Base-by-base conservation (phyloP, 495 filamentous ascomycete species). In the Penicillium bovifimosum region DNA sequence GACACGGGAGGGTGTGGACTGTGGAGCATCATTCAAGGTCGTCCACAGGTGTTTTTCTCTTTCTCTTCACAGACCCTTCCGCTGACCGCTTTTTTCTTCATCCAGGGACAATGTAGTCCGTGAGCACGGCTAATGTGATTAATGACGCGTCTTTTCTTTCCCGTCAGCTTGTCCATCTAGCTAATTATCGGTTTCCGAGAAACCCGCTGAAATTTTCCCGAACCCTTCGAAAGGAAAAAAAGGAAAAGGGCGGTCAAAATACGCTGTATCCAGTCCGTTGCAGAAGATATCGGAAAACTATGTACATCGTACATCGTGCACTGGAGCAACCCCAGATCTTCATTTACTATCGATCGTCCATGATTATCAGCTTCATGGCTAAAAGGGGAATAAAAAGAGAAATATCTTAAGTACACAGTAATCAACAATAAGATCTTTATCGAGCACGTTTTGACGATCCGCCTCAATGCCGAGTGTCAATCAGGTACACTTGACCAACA, bases 191-290 rank as follows among this genome's bases (percentile, higher is more conserved):
- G 36, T 48, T 59, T 63, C 41, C 62, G 62, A 65, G 50, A 42
- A 54, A 61, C 38, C 54, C 62, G 62, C 62, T 62, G 52, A 60
- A 16, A 33, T 13, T 11, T n/a, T n/a, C n/a, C n/a, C 18, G 6
- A 16, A 56, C 4, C 20, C 20, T 24, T 24, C 4, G 20, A 24
- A 42, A 32, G 11, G 24, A 27, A 38, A 29, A 3, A 20, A 8
- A 42, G 35, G 10, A 54, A 11, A 61, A 53, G 24, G 49, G 62
- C 59, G 62, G 62, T 60, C 56, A 56, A 45, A 36, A 24, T 24
- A 24, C 4, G 20, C 4, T 24, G 13, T 17, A 9, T 6, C 9
- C 24, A 44, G 16, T 44, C 4, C 27, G 18, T 24, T 49, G 44
- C 40, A 34, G 50, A 47, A 47, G 16, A 33, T 35, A 14, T 49